Evolutionary conservation across 2,329 filamentous ascomycete genomes (phyloP).

Genomic region (Dendrostoma leiphaemia): DNA sequence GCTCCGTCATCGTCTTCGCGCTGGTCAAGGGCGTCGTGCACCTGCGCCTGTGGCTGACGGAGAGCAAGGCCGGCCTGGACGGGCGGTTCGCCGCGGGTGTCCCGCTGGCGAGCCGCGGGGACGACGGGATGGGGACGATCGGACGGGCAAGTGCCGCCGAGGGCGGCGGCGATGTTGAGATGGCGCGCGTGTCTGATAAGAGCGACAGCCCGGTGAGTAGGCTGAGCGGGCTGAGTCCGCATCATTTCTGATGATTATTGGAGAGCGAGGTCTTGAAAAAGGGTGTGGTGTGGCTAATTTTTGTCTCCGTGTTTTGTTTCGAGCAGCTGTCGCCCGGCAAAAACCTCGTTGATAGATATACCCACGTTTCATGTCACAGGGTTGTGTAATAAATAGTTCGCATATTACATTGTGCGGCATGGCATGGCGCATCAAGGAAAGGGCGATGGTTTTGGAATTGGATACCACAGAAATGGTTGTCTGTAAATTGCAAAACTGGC

Average conservation of each 20-base stretch:
- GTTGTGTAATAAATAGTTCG: not conserved
- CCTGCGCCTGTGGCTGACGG: conserved; percentile 48
- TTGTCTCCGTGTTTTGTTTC: not conserved
- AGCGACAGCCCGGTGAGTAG: conserved; percentile 1
- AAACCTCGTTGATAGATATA: conserved; percentile 12
- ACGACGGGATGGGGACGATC: conserved; percentile 19
- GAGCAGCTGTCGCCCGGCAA: not conserved
- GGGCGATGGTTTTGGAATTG: not conserved
- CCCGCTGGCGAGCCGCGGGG: conserved; percentile 22
- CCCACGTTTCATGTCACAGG: not conserved
- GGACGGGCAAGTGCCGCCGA: not conserved
- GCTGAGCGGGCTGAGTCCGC: not conserved
- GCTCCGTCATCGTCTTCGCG: conserved; percentile 50
- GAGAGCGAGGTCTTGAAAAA: not conserved
- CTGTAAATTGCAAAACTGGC: too few relatives aligned
- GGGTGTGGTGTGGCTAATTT: not conserved
- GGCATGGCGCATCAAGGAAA: not conserved
- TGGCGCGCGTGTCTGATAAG: not conserved
- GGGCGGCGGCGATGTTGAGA: conserved; percentile 11
- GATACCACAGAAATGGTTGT: too few relatives aligned
- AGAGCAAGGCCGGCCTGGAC: conserved; percentile 41
- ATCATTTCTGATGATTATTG: conserved; percentile 2
- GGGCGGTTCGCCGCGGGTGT: conserved; percentile 39
- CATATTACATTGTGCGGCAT: not conserved
- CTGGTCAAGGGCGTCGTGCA: conserved; percentile 50